These are phyloP conservation scores for Chlorella variabilis DNA, from an alignment of 163 green algal species.

Conservation along the genomic window DNA sequence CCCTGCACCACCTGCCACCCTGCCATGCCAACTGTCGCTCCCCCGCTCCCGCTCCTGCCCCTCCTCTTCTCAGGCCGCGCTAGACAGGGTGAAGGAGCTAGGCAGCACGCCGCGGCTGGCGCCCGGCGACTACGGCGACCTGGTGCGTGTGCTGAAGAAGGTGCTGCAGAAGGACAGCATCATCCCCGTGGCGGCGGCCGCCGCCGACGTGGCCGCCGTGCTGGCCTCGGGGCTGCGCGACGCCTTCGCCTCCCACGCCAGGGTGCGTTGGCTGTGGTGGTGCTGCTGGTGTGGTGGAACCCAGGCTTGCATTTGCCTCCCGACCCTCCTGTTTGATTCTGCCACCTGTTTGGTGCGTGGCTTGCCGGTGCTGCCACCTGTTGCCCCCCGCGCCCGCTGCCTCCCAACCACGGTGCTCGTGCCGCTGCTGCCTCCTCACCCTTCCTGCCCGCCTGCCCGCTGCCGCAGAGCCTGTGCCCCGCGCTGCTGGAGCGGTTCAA, in stretches of 20 bases:
- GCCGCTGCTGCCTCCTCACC: background rate
- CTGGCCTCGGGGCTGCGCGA: conserved; percentile 69
- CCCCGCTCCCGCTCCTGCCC: no score
- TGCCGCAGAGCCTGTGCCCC: conserved; percentile 36
- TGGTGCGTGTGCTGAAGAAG: conserved; percentile 82
- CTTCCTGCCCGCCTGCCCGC: no score
- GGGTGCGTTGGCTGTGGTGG: conserved; percentile 38
- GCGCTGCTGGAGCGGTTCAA: conserved; percentile 93
- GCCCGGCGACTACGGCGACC: conserved; percentile 82
- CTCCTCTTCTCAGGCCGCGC: conserved; percentile 50
- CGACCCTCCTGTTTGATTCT: no score
- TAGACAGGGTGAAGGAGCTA: conserved; percentile 79
- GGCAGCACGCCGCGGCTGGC: conserved; percentile 61
- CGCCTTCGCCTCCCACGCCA: conserved; percentile 64
- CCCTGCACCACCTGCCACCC: no score
- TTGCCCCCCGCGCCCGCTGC: no score
- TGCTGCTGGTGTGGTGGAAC: conserved; percentile 18
- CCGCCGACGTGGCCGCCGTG: conserved; percentile 61
- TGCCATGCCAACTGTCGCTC: no score
- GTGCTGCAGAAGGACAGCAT: conserved; percentile 87
- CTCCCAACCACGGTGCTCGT: no score
- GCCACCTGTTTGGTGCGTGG: no score
- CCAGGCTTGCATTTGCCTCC: no score
- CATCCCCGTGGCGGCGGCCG: conserved; percentile 66
- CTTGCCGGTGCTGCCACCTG: no score